Percentiles rank a stretch among this genome's conserved stretches.
Conservation (phyloP, 106 monocot species). For the Dactylorhiza incarnata region DNA sequence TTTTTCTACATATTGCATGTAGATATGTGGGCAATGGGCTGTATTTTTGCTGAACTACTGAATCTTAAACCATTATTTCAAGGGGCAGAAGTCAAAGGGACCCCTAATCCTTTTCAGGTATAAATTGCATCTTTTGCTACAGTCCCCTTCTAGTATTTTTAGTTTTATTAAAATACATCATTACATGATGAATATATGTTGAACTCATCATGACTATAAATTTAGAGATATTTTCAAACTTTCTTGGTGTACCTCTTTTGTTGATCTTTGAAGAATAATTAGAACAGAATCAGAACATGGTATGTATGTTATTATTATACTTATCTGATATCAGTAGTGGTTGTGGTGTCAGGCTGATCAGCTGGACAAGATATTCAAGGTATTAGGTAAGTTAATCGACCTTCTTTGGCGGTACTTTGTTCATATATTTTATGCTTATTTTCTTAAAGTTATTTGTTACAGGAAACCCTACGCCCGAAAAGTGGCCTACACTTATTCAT, state of each 20-base stretch:
- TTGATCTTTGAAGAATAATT: not conserved
- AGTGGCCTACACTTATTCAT: constrained; percentile 84
- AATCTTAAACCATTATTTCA: constrained; percentile 96
- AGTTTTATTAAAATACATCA: not conserved
- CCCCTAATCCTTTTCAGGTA: constrained; percentile 93
- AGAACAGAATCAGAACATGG: not conserved
- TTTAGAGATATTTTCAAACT: not conserved
- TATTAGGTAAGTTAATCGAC: constrained; percentile 54
- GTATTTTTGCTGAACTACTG: constrained; percentile 93
- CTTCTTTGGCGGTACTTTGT: constrained; percentile 7
- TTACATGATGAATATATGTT: not conserved
- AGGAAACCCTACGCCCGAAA: constrained; percentile 93
- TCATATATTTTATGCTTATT: not conserved
- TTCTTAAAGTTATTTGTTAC: constrained; percentile 5
- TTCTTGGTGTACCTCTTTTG: not conserved
- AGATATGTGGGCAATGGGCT: constrained; percentile 99
- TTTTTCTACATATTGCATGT: constrained; percentile 18
- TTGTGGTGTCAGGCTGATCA: constrained; percentile 78
- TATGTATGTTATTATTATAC: not conserved
- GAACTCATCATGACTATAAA: not conserved
- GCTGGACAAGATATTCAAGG: constrained; percentile 98
- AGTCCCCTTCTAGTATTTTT: constrained; percentile 1
- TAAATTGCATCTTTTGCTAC: not conserved
- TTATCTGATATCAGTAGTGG: constrained; percentile 14
- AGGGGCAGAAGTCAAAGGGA: constrained; percentile 94